Evolutionary conservation across 1,139 yeast species (phyloP), one percentile per base, ranked within the genome.

Genomic region (Yamadazyma atmosphaerica): DNA sequence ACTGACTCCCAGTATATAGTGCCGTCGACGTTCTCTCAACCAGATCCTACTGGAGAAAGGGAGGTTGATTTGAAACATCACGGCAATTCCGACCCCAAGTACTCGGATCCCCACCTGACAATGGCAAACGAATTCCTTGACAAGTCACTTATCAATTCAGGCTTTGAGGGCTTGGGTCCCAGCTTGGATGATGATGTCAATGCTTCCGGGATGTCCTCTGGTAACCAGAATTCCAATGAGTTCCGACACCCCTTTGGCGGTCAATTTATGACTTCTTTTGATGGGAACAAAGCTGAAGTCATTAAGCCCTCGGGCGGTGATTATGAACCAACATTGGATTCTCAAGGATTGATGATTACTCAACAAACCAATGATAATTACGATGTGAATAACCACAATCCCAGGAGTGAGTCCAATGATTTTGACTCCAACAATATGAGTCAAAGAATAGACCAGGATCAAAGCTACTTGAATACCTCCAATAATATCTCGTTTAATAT

Each of bases 401-500:
- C n/a, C n/a, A n/a, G n/a, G n/a, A n/a, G n/a, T n/a, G n/a, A n/a
- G n/a, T n/a, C n/a, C n/a, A n/a, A n/a, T n/a, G n/a, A n/a, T n/a
- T n/a, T n/a, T n/a, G n/a, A n/a, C n/a, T n/a, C n/a, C n/a, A n/a
- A n/a, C n/a, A n/a, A n/a, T n/a, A 21, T 10, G 23, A 10, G n/a
- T 24, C 27, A 24, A 8, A 15, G 14, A 26, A 5, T 26, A 26
- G 4, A 11, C 8, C n/a, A 7, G 29, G 14, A 5, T 12, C n/a
- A 12, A 14, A 26, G 7, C 17, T 12, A 13, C 14, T 26, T 10
- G 10, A 33, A 18, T 16, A 24, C 17, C 25, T 31, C 34, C 13
- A 22, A 30, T 17, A 36, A 39, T 26, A 37, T 43, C 12, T 38
- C 46, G 3, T 43, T 55, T 35, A 55, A 47, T 36, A 58, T 64